Percentiles rank a stretch among this genome's conserved stretches.
These are phyloP conservation scores for Sclerotinia glacialis DNA, from an alignment of 2,329 filamentous ascomycete genomes.

Conservation along the genomic window DNA sequence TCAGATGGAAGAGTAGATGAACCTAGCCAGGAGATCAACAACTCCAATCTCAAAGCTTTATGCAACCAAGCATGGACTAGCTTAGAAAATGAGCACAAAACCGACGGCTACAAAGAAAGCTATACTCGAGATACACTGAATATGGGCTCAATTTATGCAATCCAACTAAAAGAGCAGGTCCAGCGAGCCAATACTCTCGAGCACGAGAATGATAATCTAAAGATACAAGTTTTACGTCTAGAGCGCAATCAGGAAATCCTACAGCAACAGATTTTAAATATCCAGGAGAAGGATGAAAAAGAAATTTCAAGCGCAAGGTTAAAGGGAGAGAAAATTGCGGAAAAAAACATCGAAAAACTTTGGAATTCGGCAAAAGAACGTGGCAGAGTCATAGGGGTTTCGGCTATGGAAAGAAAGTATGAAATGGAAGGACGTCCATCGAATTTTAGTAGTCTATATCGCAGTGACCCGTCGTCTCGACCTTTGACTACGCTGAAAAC, in stretches of 20 bases:
- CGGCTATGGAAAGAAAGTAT: not conserved
- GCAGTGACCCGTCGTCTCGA: not conserved
- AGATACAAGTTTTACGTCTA: not conserved
- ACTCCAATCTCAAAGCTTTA: not conserved
- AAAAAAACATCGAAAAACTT: not conserved
- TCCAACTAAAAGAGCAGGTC: not conserved
- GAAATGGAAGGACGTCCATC: not conserved
- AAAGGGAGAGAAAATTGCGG: constrained; percentile 2
- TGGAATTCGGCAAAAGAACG: not conserved
- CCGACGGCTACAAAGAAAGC: not conserved
- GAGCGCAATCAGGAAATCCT: not conserved
- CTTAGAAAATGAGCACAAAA: not conserved
- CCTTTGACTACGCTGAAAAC: not conserved
- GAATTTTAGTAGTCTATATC: not conserved
- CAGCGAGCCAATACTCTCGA: not conserved
- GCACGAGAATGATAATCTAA: not conserved
- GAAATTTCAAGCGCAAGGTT: not conserved
- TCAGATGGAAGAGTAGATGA: not conserved
- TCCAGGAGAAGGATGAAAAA: not conserved
- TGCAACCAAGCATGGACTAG: not conserved
- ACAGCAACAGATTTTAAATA: not conserved
- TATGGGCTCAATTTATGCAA: not conserved
- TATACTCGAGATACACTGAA: not conserved
- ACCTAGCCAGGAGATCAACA: too few species aligned
- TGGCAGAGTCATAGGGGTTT: not conserved